Conservation (phyloP, 1,139 yeast species). For the Blastobotrys niveus region DNA sequence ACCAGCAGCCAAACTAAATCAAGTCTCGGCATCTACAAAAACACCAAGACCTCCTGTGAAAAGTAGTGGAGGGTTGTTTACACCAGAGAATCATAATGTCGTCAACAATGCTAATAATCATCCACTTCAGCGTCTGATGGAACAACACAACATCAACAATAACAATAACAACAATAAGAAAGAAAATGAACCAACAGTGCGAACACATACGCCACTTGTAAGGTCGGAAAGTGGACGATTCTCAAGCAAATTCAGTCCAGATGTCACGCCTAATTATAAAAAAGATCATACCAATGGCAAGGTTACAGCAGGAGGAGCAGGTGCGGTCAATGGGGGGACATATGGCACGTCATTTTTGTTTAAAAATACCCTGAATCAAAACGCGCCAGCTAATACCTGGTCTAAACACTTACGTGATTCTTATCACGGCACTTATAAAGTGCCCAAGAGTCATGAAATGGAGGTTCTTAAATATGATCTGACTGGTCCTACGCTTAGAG, state of each 20-base stretch:
- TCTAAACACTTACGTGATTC: background rate
- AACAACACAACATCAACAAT: background rate
- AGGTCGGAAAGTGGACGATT: no score
- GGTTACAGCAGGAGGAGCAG: no score
- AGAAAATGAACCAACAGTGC: no score
- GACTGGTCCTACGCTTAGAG: background rate
- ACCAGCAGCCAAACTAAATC: background rate
- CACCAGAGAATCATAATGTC: slow-evolving; percentile 9
- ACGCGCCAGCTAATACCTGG: no score
- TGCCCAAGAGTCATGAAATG: background rate
- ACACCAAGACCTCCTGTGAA: slow-evolving; percentile 6
- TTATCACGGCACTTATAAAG: slow-evolving; percentile 2
- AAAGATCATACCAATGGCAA: background rate
- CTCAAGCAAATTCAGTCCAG: slow-evolving; percentile 4
- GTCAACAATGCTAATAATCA: background rate
- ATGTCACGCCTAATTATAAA: slow-evolving; percentile 9
- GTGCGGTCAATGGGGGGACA: slow-evolving; percentile 14
- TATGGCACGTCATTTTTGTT: slow-evolving; percentile 19
- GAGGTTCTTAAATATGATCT: background rate
- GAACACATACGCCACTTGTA: no score
- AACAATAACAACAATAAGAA: slow-evolving; percentile 2
- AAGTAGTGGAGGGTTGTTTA: slow-evolving; percentile 19
- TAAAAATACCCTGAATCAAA: slow-evolving; percentile 3
- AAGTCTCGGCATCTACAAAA: no score
- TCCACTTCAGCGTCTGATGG: slow-evolving; percentile 2